phyloP scores from a whole-genome alignment of 2,329 filamentous ascomycete genomes.

The Acrocalymma vagum region DNA sequence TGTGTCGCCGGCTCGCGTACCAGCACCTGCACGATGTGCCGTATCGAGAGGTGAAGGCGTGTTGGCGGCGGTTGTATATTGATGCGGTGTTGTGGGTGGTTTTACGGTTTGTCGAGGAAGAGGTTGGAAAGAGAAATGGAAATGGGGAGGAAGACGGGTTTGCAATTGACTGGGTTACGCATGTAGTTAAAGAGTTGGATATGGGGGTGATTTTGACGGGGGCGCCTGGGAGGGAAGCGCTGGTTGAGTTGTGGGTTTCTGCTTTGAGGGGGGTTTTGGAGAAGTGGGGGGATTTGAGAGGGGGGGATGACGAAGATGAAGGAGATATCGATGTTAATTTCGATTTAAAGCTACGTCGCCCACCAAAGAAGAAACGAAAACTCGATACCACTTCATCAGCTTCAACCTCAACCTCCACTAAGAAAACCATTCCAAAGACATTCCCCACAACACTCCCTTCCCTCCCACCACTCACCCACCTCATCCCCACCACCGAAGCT shows the following conservation, averaged over 20 bases:
- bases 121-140: conserved; percentile 3
- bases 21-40: conserved; percentile 75
- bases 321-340: too few species aligned
- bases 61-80: conserved; percentile 76
- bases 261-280: conserved; percentile 52
- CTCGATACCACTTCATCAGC: conserved; percentile 2
- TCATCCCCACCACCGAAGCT: conserved; percentile 27
- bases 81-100: conserved; percentile 74
- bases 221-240: conserved; percentile 33
- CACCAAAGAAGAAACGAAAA: conserved; percentile 28
- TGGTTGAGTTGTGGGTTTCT: conserved; percentile 59
- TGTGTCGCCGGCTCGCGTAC: conserved; percentile 67
- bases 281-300: too few species aligned
- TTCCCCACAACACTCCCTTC: conserved; percentile 26
- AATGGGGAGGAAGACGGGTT: conserved; percentile 23
- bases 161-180: conserved; percentile 60
- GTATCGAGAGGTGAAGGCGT: conserved; percentile 70
- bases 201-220: conserved; percentile 77
- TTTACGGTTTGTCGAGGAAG: conserved; percentile 33
- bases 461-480: conserved; percentile 20
- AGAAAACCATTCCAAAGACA: conserved; percentile 7
- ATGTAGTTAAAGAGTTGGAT: conserved; percentile 74
- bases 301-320: background rate
- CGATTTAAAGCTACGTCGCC: too few species aligned
- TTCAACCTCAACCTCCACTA: background rate